Conservation (phyloP, 495 filamentous ascomycete genomes). For the Jackrogersella minutella region DNA sequence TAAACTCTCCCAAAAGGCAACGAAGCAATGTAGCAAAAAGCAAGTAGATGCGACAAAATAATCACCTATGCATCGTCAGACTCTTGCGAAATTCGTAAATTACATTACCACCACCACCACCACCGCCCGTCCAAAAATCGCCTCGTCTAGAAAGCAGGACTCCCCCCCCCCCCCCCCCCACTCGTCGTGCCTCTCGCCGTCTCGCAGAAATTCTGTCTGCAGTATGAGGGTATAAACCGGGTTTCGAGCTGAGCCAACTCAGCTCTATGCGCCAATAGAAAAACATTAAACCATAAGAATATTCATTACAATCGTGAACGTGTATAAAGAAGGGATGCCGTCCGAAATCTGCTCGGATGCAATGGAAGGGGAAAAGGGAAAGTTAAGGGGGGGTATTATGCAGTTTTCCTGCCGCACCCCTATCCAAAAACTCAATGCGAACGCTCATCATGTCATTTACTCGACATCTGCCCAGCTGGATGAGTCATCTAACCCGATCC, state of each 20-base stretch:
- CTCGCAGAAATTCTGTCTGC: background rate
- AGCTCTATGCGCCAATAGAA: slow-evolving; percentile 26
- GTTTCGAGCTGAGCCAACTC: slow-evolving; percentile 12
- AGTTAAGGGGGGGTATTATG: background rate
- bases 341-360: background rate
- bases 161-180: too few relatives aligned
- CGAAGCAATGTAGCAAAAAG: background rate
- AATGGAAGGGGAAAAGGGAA: background rate
- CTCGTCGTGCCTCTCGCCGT: background rate
- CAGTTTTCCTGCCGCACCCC: background rate
- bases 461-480: slow-evolving; percentile 25
- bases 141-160: background rate
- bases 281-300: slow-evolving; percentile 30
- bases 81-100: background rate
- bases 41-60: background rate
- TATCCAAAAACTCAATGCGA: background rate
- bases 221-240: slow-evolving; percentile 27
- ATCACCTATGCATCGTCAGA: background rate
- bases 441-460: slow-evolving; percentile 7
- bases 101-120: slow-evolving; percentile 1
- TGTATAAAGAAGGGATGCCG: background rate
- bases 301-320: slow-evolving; percentile 27
- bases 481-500: slow-evolving; percentile 21
- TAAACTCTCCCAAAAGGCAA: background rate
- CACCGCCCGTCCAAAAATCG: background rate